A percentile compares a stretch with the other conserved stretches of the same genome.
Evolutionary conservation across 2,329 filamentous ascomycete species (phyloP).

Genomic region (Ophiostoma piceae): DNA sequence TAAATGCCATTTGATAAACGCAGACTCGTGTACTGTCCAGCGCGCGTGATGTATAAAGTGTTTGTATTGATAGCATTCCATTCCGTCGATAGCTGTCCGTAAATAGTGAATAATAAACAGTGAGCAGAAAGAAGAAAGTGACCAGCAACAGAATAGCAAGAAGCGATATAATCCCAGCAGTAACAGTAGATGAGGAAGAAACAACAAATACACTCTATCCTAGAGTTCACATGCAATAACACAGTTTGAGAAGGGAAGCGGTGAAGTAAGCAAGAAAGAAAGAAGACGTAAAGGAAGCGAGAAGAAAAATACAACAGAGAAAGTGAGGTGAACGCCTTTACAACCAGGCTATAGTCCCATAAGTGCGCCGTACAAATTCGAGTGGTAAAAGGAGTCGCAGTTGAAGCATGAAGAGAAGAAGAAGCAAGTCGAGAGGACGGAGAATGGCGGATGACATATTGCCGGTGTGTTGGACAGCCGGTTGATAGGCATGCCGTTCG

Average conservation of each 20-base stretch:
- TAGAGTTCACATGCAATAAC: constrained; percentile 1
- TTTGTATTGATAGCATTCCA: constrained; percentile 1
- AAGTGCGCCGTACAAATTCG: neutral
- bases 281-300: neutral
- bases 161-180: neutral
- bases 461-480: neutral
- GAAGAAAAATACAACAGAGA: neutral
- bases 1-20: too few species aligned
- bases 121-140: neutral
- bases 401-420: neutral
- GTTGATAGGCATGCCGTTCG: neutral
- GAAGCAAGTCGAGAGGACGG: neutral
- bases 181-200: neutral
- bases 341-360: neutral
- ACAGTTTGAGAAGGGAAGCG: neutral
- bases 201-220: constrained; percentile 9
- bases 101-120: neutral
- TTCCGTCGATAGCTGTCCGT: neutral
- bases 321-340: neutral
- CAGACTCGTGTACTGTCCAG: neutral
- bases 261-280: neutral
- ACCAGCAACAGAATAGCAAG: neutral
- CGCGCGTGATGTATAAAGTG: neutral
- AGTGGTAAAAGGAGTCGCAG: neutral
- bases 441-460: neutral